Evolutionary conservation across 2,329 filamentous ascomycete species (phyloP), one percentile per base, ranked within the genome.

Genomic region (Diplodia intermedia): DNA sequence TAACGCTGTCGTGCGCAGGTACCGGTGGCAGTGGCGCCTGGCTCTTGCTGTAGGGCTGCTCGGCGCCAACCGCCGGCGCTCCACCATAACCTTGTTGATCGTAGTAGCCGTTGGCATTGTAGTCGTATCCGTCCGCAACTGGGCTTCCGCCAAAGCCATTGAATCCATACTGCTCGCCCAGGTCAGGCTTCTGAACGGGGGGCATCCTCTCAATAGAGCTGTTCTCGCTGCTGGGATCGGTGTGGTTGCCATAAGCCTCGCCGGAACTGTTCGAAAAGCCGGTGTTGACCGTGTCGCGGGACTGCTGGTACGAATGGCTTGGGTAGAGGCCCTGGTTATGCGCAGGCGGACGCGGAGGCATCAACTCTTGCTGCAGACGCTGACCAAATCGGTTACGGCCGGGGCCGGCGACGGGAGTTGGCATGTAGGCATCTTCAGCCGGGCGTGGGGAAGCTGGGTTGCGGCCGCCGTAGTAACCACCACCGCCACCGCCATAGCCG

Each of bases 181-280:
- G 54, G 50, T 80, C 74, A 56, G 79, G 78, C 49, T 79, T 71
- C 3, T 54, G 66, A 12, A 74, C 75, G 7, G 71, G 80, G 73
- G 86, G 86, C 43, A 89, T 83, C 70, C 92, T 89, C 76, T 97
- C 92, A 72, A 96, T 88, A 1, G 93, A 97, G 81, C 92, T 96
- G 81, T 97, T 97, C 76, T 97, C 91, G 76, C 93, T 97, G 81
- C 91, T 95, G 82, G 92, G 94, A 76, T 97, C 93, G 69, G 93
- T 97, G 71, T 90, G 90, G 78, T 95, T 94, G 67, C 89, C 90
- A 75, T 87, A 89, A 14, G 89, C 89, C 68, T 97, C 93, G 65
- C 83, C 88, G 72, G 88, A 91, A 61, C 89, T 91, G 74, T 89
- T 91, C 26, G 89, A 90, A 12, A 89, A 88, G 69, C 90, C 90